A percentile compares a stretch with the other conserved stretches of the same genome.
phyloP scores from a whole-genome alignment of 2,329 filamentous ascomycete species.

The Xylaria digitata region DNA sequence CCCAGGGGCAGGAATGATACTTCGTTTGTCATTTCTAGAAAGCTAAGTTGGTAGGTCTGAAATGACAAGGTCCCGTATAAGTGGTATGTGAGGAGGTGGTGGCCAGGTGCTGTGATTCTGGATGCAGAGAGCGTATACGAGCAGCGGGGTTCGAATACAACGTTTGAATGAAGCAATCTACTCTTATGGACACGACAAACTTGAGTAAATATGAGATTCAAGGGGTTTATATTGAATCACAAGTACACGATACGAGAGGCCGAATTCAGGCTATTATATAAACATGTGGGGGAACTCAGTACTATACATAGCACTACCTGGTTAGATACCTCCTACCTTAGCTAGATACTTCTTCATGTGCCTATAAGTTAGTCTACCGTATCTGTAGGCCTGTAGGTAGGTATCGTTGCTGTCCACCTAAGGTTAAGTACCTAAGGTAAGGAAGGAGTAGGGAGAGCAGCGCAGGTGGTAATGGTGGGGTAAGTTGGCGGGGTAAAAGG shows the following conservation, averaged over 20 bases:
- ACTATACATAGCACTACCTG: neutral
- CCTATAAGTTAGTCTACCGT: neutral
- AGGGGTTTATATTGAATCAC: neutral
- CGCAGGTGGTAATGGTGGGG: constrained; percentile 25
- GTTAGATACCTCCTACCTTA: neutral
- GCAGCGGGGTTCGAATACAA: neutral
- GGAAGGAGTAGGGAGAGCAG: neutral
- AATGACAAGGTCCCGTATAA: constrained; percentile 1
- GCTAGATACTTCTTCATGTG: no score
- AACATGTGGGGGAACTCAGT: constrained; percentile 19
- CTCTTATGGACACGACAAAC: neutral
- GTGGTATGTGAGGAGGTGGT: neutral
- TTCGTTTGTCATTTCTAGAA: constrained; percentile 53
- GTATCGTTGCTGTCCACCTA: neutral
- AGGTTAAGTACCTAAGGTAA: no score
- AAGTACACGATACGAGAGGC: neutral
- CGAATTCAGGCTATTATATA: constrained; percentile 36
- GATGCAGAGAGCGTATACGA: no score
- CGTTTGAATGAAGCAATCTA: constrained; percentile 1
- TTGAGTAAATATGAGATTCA: neutral
- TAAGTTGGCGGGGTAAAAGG: constrained; percentile 33
- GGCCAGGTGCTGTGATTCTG: no score
- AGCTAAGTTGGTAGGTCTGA: neutral
- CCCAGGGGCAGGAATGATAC: constrained; percentile 77
- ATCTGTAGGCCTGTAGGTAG: neutral